Evolutionary conservation across 176 grass and related monocot genomes (phyloP), one percentile per base, ranked within the genome.

Genomic region (Poa pratensis): DNA sequence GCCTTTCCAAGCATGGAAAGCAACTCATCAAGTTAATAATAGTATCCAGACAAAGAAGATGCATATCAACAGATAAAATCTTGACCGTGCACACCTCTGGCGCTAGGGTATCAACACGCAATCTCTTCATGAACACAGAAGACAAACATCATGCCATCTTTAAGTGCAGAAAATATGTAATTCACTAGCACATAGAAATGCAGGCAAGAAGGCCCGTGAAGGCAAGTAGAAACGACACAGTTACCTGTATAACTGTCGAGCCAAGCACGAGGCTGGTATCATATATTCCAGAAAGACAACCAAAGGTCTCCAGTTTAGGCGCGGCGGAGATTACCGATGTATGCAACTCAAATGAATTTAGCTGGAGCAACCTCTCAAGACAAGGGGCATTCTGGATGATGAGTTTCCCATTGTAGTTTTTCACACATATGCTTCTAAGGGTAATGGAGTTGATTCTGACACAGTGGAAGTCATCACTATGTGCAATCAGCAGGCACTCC

Each of bases 1-100:
- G 9, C 27, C 11, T 76, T 50, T 76, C 73, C 43, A 76, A 54
- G 73, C 73, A 35, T 3, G 73, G 27, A 76, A 67, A 76, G 49
- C 9, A 76, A 19, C 17, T 76, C 26, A 76, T 35, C 17, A 54
- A 76, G 0, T 35, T 2, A 34, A 76, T 10, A 34, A 13, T 28
- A 6, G 1, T 19, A 54, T 54, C 26, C 9, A 76, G 27, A 20
- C 28, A 35, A 76, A 76, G 73, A 30, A 5, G 0, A 76, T 3
- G 0, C 49, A 76, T 53, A 20, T 35, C 0, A 50, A 54, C 2
- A 54, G 17, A 50, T n/a, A 76, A 54, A 52, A 76, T 76, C 73
- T 54, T 34, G 17, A 35, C 8, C 2, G 3, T 75, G 46, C 7
- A 3, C 16, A 54, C 26, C 3, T 14, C 3, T 19, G 3, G 7